These are phyloP conservation scores for Fusarium falciforme DNA, from an alignment of 2,329 filamentous ascomycete species.

Conservation along the genomic window DNA sequence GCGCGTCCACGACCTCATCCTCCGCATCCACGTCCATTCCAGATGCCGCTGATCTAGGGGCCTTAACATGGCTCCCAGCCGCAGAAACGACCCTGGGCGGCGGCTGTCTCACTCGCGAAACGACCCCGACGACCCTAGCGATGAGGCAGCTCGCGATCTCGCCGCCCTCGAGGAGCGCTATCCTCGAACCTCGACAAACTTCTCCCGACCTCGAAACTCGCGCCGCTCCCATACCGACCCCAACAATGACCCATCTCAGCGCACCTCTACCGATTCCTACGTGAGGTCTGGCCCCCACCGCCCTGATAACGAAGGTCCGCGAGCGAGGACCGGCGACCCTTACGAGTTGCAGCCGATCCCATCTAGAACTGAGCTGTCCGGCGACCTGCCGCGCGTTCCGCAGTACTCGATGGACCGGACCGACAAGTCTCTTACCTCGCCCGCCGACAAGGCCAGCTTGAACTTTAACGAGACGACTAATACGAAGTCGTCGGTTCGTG, in stretches of 20 bases:
- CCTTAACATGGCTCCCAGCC: constrained; percentile 45
- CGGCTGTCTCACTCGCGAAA: constrained; percentile 26
- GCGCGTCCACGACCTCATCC: constrained; percentile 14
- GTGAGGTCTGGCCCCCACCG: constrained; percentile 30
- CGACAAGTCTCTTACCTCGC: constrained; percentile 26
- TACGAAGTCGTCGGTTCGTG: constrained; percentile 34
- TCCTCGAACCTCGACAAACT: constrained; percentile 28
- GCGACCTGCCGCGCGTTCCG: constrained; percentile 17
- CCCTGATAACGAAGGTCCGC: constrained; percentile 24
- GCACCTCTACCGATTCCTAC: constrained; percentile 26
- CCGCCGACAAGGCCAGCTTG: constrained; percentile 29
- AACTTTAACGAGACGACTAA: constrained; percentile 10
- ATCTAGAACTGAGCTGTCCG: constrained; percentile 28
- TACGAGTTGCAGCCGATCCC: constrained; percentile 43
- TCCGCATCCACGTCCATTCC: constrained; percentile 17
- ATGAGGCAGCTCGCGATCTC: constrained; percentile 38
- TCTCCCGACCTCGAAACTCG: constrained; percentile 33
- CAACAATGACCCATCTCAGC: constrained; percentile 23
- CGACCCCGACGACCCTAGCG: constrained; percentile 14
- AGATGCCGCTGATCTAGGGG: constrained; percentile 42
- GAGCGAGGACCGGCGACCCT: constrained; percentile 3
- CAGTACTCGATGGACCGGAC: constrained; percentile 29
- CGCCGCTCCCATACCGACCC: constrained; percentile 30
- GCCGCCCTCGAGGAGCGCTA: constrained; percentile 41
- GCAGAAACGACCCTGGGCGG: constrained; percentile 36